Evolutionary conservation across 345 rosid species (phyloP).

Genomic region (Murraya koenigii): DNA sequence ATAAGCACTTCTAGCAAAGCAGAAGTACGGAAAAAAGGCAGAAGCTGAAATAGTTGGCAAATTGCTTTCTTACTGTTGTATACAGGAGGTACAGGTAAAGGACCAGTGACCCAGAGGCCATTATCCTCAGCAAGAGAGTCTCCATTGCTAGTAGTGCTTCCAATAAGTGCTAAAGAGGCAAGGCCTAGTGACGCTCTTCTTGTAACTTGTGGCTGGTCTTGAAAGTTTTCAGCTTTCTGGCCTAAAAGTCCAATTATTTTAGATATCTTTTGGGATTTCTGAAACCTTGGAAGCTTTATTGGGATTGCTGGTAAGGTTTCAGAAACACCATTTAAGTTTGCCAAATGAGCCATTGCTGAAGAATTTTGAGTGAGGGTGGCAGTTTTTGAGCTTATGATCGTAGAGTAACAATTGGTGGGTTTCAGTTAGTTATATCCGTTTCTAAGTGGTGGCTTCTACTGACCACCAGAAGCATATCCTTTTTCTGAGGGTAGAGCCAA

Average conservation of each 20-base stretch:
- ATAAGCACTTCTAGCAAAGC: neutral
- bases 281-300: conserved; percentile 25
- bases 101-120: conserved; percentile 62
- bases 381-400: neutral
- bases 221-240: conserved; percentile 27
- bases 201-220: conserved; percentile 41
- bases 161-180: conserved; percentile 49
- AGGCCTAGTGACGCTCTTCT: conserved; percentile 62
- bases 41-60: neutral
- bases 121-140: conserved; percentile 63
- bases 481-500: conserved; percentile 11
- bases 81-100: conserved; percentile 57
- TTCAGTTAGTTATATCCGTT: conserved; percentile 26
- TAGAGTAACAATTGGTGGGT: neutral
- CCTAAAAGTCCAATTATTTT: conserved; percentile 24
- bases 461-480: conserved; percentile 51
- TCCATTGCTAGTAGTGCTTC: conserved; percentile 20
- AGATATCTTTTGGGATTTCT: conserved; percentile 15
- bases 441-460: neutral
- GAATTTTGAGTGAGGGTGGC: conserved; percentile 1
- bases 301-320: conserved; percentile 28
- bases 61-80: conserved; percentile 71
- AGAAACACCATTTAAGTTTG: conserved; percentile 39
- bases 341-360: conserved; percentile 39
- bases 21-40: neutral